phyloP scores from a whole-genome alignment of 768 basidiomycete genomes.

The Melanogaster broomeanus region DNA sequence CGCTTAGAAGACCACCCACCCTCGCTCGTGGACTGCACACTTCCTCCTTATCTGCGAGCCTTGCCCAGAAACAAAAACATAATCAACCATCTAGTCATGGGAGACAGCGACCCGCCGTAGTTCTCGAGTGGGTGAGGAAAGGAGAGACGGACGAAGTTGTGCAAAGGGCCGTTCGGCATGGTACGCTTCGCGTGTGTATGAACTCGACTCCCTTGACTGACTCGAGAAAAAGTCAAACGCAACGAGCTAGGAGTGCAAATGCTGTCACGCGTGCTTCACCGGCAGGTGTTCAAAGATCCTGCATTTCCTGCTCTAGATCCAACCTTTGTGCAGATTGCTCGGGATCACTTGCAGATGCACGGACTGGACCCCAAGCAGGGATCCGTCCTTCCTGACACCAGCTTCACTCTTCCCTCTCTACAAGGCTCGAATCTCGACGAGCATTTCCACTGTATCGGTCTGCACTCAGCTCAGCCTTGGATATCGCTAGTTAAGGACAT shows the following conservation, averaged over 20 bases:
- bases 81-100: background rate
- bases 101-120: background rate
- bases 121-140: background rate
- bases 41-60: conserved; percentile 3
- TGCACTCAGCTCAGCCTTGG: conserved; percentile 73
- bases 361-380: conserved; percentile 78
- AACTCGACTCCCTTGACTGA: background rate
- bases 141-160: background rate
- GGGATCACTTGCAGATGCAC: conserved; percentile 78
- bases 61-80: background rate
- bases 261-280: conserved; percentile 74
- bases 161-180: conserved; percentile 1
- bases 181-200: background rate
- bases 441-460: conserved; percentile 86
- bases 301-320: conserved; percentile 62
- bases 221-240: conserved; percentile 47
- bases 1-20: conserved; percentile 2
- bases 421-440: conserved; percentile 81
- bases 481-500: conserved; percentile 65
- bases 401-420: conserved; percentile 81
- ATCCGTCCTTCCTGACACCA: conserved; percentile 75
- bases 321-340: conserved; percentile 71
- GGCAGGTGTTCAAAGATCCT: conserved; percentile 76
- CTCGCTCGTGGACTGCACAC: conserved; percentile 6
- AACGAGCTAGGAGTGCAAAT: conserved; percentile 95